phyloP scores from a whole-genome alignment of 2,329 filamentous ascomycete species.

The Aspergillus glaucus region DNA sequence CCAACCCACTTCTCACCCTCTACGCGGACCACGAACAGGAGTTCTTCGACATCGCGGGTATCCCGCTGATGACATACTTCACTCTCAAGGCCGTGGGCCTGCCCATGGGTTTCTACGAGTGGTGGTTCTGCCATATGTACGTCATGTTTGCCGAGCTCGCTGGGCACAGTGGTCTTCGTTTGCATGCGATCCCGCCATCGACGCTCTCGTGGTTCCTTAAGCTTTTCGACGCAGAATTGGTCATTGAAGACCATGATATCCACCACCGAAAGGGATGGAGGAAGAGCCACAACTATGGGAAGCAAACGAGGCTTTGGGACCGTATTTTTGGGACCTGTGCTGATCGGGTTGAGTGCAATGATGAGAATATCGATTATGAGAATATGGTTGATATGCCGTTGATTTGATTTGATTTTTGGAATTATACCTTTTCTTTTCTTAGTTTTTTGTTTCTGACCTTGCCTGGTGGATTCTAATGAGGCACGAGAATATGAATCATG shows the following conservation, averaged over 20 bases:
- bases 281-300: slow-evolving; percentile 22
- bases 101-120: slow-evolving; percentile 22
- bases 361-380: slow-evolving; percentile 17
- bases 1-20: slow-evolving; percentile 18
- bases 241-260: slow-evolving; percentile 22
- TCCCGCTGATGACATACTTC: slow-evolving; percentile 18
- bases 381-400: slow-evolving; percentile 18
- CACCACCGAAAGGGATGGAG: slow-evolving; percentile 23
- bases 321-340: slow-evolving; percentile 19
- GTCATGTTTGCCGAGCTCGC: slow-evolving; percentile 19
- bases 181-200: slow-evolving; percentile 17
- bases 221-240: slow-evolving; percentile 17
- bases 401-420: slow-evolving; percentile 10
- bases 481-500: too few species aligned
- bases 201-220: slow-evolving; percentile 15
- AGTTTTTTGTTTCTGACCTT: background rate
- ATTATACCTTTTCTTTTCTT: background rate
- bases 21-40: slow-evolving; percentile 21
- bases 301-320: slow-evolving; percentile 22
- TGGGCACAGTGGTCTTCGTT: slow-evolving; percentile 18
- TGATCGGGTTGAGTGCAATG: slow-evolving; percentile 18
- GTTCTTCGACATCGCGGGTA: slow-evolving; percentile 20
- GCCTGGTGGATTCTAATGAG: too few species aligned
- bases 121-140: slow-evolving; percentile 22
- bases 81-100: slow-evolving; percentile 15